Base-by-base conservation (phyloP, 192 early-diverging fungal species). In the Coemansia sp. region DNA sequence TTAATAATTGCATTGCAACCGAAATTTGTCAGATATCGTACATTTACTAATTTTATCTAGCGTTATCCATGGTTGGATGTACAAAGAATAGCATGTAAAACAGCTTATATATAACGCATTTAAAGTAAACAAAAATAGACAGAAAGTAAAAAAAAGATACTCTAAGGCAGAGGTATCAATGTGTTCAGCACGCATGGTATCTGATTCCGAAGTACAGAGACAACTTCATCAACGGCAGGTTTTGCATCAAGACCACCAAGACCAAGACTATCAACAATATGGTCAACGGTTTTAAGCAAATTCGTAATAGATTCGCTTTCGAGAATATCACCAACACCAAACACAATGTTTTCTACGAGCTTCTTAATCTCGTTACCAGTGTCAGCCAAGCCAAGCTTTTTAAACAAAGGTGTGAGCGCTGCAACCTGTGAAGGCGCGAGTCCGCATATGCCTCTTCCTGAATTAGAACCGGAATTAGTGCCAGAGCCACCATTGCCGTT, bases 341-440 rank as follows among this genome's bases (percentile, higher is more conserved):
- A 30, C 6, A 81, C 70, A 46, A 81, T 72, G 39, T 75, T 69
- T 59, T 75, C 59, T 36, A 75, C 70, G 7, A 81, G 65, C 42
- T 74, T 57, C 50, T 81, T 81, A 67, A 81, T 57, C 30, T 75
- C 78, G 70, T 75, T 67, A 46, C 70, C 78, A 6, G 78, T 81
- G 22, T 61, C 19, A 11, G 73, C 78, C 23, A 81, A 63, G 7
- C 78, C 73, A 6, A 81, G 73, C 31, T 72, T 72, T n/a, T 72
- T 75, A 59, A 81, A 63, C 10, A 81, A 36, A 1, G 78, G 78
- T 0, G 70, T 75, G 6, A 81, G 78, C 5, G 73, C 73, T 0
- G 78, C 33, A 8, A 75, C 70, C 19, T 72, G 72, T 8, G 39
- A 39, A 0, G 55, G 50, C 6, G 70, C 66, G 7, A 81, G 59